Percentiles rank a stretch among this genome's conserved stretches.
phyloP scores from a whole-genome alignment of 441 rosid genomes.

The Populus hybrid region DNA sequence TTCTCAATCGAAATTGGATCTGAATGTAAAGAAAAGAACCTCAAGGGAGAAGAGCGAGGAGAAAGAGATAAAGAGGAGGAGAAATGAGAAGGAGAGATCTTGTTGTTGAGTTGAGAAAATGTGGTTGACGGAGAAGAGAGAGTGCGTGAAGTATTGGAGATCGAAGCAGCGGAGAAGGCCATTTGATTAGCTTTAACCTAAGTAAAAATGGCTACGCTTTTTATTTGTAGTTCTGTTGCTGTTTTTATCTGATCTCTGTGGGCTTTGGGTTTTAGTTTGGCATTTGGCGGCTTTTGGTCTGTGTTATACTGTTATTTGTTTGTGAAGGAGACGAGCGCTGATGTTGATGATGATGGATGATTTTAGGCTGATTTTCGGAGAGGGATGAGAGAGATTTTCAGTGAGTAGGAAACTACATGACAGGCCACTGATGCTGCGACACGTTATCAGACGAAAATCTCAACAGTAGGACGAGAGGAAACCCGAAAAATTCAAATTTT shows the following conservation, averaged over 20 bases:
- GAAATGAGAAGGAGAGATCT: conserved; percentile 19
- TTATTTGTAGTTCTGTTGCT: too few species aligned
- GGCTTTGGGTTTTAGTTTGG: neutral
- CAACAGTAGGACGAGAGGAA: too few species aligned
- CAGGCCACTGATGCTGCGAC: neutral
- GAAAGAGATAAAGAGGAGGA: conserved; percentile 14
- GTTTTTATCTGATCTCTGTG: neutral
- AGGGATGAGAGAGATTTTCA: neutral
- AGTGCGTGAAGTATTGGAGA: conserved; percentile 21
- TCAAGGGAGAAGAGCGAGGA: conserved; percentile 18
- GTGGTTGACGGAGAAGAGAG: conserved; percentile 19
- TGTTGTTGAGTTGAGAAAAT: conserved; percentile 14
- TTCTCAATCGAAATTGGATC: too few species aligned
- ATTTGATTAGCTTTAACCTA: neutral
- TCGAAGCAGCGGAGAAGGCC: conserved; percentile 18
- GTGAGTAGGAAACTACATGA: neutral
- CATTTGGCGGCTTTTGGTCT: neutral
- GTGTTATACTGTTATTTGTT: neutral
- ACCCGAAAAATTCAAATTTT: too few species aligned
- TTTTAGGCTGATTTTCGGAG: neutral
- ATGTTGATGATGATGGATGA: neutral
- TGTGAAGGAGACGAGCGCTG: neutral
- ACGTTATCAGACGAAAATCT: neutral
- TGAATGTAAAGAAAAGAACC: conserved; percentile 16
- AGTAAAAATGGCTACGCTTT: neutral